Percentiles rank a stretch among this genome's conserved stretches.
These are phyloP conservation scores for Drechslerella coelobrocha DNA, from an alignment of 2,329 filamentous ascomycete species.

Conservation along the genomic window DNA sequence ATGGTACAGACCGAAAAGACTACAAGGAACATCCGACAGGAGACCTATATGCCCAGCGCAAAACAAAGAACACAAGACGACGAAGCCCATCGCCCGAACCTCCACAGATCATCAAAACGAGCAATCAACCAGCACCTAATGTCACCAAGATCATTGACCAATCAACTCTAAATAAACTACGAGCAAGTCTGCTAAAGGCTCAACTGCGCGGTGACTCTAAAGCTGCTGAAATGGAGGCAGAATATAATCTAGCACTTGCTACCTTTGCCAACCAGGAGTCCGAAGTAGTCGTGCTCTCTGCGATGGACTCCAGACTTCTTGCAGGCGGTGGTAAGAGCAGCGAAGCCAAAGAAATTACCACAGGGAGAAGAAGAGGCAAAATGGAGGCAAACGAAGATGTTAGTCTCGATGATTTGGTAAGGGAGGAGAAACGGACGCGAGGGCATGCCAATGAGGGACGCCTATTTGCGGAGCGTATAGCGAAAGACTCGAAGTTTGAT, in stretches of 20 bases:
- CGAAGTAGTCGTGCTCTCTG: slow-evolving; percentile 78
- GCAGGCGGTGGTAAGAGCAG: slow-evolving; percentile 68
- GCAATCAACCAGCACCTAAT: slow-evolving; percentile 63
- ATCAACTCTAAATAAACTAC: slow-evolving; percentile 83
- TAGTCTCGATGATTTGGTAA: slow-evolving; percentile 94
- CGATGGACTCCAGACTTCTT: slow-evolving; percentile 88
- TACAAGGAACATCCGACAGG: slow-evolving; percentile 86
- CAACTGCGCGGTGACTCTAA: slow-evolving; percentile 81
- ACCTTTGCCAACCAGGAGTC: slow-evolving; percentile 67
- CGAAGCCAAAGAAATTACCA: slow-evolving; percentile 82
- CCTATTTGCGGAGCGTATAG: slow-evolving; percentile 87
- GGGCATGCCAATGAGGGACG: slow-evolving; percentile 78
- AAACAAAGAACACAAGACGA: slow-evolving; percentile 61
- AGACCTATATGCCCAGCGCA: slow-evolving; percentile 81
- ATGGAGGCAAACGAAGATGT: slow-evolving; percentile 95
- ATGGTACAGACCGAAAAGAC: slow-evolving; percentile 78
- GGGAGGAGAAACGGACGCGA: slow-evolving; percentile 86
- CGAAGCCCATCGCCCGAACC: slow-evolving; percentile 58
- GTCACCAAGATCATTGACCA: slow-evolving; percentile 70
- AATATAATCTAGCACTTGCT: slow-evolving; percentile 79
- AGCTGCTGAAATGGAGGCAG: slow-evolving; percentile 75
- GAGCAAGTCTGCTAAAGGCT: slow-evolving; percentile 94
- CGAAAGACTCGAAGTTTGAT: slow-evolving; percentile 88
- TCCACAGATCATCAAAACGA: slow-evolving; percentile 66
- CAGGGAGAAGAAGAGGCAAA: slow-evolving; percentile 80